A percentile compares a stretch with the other conserved stretches of the same genome.
Evolutionary conservation across 2,329 filamentous ascomycete genomes (phyloP).

Genomic region (Beauveria asiatica): DNA sequence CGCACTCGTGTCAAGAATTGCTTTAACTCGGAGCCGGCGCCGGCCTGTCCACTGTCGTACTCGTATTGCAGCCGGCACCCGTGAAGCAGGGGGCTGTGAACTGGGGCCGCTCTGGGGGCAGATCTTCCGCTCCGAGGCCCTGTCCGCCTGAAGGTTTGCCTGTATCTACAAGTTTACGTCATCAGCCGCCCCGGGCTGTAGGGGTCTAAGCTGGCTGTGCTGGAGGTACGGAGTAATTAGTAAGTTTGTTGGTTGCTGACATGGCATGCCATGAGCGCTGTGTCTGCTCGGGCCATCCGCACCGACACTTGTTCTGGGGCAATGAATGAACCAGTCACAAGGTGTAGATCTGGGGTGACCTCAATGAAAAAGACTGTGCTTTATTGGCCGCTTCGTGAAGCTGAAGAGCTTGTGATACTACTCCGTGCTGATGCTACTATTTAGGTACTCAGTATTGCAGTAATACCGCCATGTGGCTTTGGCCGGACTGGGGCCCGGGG

Average conservation of each 20-base stretch:
- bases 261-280: too few relatives aligned
- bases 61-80: background rate
- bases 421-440: too few relatives aligned
- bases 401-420: too few relatives aligned
- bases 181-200: background rate
- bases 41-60: background rate
- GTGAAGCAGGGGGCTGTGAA: background rate
- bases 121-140: background rate
- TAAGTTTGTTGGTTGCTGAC: background rate
- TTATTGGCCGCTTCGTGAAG: too few relatives aligned
- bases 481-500: too few relatives aligned
- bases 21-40: background rate
- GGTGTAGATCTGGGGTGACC: too few relatives aligned
- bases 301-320: too few relatives aligned
- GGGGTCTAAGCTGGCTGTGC: background rate
- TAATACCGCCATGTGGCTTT: too few relatives aligned
- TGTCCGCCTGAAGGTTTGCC: background rate
- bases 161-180: background rate
- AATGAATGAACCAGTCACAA: too few relatives aligned
- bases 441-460: too few relatives aligned
- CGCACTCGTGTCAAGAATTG: background rate
- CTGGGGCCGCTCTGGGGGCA: constrained; percentile 1
- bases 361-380: too few relatives aligned
- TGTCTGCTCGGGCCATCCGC: too few relatives aligned
- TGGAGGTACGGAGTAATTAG: background rate